These are phyloP conservation scores for Talaromyces adpressus DNA, from an alignment of 495 filamentous ascomycete species.

Conservation along the genomic window DNA sequence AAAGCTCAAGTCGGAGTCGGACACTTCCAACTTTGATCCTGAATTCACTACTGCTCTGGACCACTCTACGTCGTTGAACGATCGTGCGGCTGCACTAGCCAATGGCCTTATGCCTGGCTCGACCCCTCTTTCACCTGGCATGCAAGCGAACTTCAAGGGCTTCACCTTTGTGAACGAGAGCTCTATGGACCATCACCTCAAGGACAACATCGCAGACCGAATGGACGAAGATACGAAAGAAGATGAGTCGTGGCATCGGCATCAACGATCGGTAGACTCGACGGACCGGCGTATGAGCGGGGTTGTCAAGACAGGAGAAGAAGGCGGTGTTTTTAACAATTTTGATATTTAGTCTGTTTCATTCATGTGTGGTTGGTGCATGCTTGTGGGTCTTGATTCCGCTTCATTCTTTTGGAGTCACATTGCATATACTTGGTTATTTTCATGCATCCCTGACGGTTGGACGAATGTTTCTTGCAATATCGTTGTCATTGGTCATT, in stretches of 20 bases:
- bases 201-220: slow-evolving; percentile 45
- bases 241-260: slow-evolving; percentile 35
- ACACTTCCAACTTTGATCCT: slow-evolving; percentile 96
- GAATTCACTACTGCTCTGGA: slow-evolving; percentile 96
- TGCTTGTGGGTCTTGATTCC: slow-evolving; percentile 23
- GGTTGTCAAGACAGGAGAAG: slow-evolving; percentile 57
- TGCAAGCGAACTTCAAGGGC: slow-evolving; percentile 96
- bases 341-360: slow-evolving; percentile 54
- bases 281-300: slow-evolving; percentile 65
- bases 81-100: slow-evolving; percentile 70
- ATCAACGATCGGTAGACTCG: slow-evolving; percentile 28
- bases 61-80: slow-evolving; percentile 76
- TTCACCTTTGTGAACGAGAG: slow-evolving; percentile 99
- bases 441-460: slow-evolving; percentile 8
- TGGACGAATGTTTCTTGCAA: slow-evolving; percentile 2
- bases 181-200: slow-evolving; percentile 85
- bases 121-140: slow-evolving; percentile 85
- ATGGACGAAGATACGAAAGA: slow-evolving; percentile 70
- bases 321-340: slow-evolving; percentile 66
- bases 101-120: slow-evolving; percentile 71
- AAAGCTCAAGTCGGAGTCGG: slow-evolving; percentile 86
- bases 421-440: slow-evolving; percentile 9
- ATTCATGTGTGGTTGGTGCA: slow-evolving; percentile 25
- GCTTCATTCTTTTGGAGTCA: slow-evolving; percentile 6
- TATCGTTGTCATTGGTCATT: background rate